These are phyloP conservation scores for Chaetomium globosum DNA, from an alignment of 2,329 filamentous ascomycete species.

Conservation along the genomic window DNA sequence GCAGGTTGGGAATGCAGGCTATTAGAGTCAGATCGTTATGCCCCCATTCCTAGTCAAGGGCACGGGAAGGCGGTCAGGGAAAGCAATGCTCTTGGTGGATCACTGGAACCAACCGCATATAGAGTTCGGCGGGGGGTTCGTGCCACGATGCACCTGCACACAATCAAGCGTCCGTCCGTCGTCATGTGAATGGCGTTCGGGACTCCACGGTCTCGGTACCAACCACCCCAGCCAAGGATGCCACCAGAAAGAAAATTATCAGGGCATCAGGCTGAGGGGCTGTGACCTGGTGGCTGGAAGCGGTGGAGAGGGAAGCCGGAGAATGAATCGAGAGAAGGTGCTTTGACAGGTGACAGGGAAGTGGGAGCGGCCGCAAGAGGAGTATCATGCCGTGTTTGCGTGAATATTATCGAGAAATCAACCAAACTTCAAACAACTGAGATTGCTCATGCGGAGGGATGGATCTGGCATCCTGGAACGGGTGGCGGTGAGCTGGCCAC, in stretches of 20 bases:
- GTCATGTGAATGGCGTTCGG: conserved; percentile 23
- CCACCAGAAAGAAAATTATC: background rate
- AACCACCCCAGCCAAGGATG: background rate
- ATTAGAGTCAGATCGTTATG: background rate
- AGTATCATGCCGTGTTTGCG: background rate
- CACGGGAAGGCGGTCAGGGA: background rate
- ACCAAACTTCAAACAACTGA: background rate
- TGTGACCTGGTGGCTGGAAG: background rate
- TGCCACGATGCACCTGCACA: conserved; percentile 9
- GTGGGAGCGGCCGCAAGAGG: background rate
- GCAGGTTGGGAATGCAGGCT: conserved; percentile 1
- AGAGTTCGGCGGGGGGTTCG: background rate
- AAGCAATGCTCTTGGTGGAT: background rate
- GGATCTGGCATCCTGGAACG: conserved; percentile 11
- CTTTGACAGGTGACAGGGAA: background rate
- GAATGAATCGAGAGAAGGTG: background rate
- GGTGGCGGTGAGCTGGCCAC: conserved; percentile 16
- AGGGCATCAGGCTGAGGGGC: background rate
- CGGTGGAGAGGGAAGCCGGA: background rate
- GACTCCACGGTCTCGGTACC: background rate
- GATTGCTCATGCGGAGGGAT: background rate
- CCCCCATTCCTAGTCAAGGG: background rate
- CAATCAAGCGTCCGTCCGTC: background rate
- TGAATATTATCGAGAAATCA: background rate
- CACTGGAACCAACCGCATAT: conserved; percentile 19